Percentiles rank a stretch among this genome's conserved stretches.
Conservation (phyloP, 306 rosid species). For the Aeschynomene evenia region DNA sequence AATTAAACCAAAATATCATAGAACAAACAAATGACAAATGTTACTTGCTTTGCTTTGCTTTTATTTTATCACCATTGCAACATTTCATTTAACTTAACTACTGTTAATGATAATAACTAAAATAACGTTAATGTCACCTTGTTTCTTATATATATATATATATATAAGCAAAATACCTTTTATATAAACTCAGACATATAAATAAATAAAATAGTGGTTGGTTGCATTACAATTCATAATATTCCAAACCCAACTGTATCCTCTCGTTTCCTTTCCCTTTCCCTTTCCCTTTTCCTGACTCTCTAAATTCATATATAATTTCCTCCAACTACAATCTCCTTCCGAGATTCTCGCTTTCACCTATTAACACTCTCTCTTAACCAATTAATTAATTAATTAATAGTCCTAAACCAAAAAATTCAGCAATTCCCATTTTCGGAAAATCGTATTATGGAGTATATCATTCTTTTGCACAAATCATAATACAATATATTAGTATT, state of each 20-base stretch:
- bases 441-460: neutral
- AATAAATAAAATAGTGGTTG: neutral
- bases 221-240: constrained; percentile 49
- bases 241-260: constrained; percentile 69
- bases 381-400: neutral
- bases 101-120: neutral
- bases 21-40: neutral
- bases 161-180: too few relatives aligned
- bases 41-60: neutral
- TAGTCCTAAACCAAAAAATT: neutral
- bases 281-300: neutral
- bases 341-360: constrained; percentile 40
- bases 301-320: neutral
- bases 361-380: neutral
- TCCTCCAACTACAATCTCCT: constrained; percentile 22
- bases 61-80: neutral
- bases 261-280: constrained; percentile 17
- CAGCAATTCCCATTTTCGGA: neutral
- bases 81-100: neutral
- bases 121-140: neutral
- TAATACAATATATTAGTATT: too few relatives aligned
- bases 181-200: too few relatives aligned
- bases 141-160: neutral
- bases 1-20: neutral
- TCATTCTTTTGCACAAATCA: too few relatives aligned